phyloP scores from a whole-genome alignment of 805 yeast species.

The Candida stauntonica region DNA sequence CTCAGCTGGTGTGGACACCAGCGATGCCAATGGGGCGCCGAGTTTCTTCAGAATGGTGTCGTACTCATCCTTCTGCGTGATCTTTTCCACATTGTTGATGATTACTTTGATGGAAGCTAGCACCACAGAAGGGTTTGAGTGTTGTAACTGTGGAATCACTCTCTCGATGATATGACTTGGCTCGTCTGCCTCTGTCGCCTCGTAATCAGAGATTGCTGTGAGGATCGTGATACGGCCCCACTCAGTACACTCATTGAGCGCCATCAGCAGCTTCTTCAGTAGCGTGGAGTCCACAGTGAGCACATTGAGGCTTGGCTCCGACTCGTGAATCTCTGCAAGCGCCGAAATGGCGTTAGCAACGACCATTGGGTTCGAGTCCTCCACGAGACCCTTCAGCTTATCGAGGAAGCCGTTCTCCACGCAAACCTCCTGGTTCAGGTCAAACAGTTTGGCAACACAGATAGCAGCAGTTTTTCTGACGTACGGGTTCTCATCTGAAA shows the following conservation, averaged over 20 bases:
- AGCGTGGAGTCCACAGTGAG: slow-evolving; percentile 38
- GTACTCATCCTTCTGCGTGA: slow-evolving; percentile 35
- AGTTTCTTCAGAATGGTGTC: slow-evolving; percentile 57
- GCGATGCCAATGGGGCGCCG: slow-evolving; percentile 80
- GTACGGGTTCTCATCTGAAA: slow-evolving; percentile 92
- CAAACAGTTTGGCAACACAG: slow-evolving; percentile 93
- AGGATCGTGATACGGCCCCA: slow-evolving; percentile 96
- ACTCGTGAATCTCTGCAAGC: slow-evolving; percentile 73
- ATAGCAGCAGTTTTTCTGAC: slow-evolving; percentile 97
- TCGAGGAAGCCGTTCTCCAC: slow-evolving; percentile 83
- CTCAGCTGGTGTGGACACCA: slow-evolving; percentile 87
- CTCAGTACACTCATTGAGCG: slow-evolving; percentile 95
- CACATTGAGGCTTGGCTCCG: slow-evolving; percentile 50
- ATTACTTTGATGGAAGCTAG: slow-evolving; percentile 79
- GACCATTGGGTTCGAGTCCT: slow-evolving; percentile 94
- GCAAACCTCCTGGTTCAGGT: slow-evolving; percentile 74
- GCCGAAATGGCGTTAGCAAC: slow-evolving; percentile 92
- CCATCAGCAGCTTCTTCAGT: slow-evolving; percentile 64
- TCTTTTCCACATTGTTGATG: slow-evolving; percentile 55
- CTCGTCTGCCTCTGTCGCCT: slow-evolving; percentile 52
- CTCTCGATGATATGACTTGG: slow-evolving; percentile 85
- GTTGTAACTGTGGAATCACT: slow-evolving; percentile 92
- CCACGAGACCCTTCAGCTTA: slow-evolving; percentile 58
- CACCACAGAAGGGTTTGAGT: slow-evolving; percentile 94
- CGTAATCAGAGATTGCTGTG: slow-evolving; percentile 72